Conservation (phyloP, 352 stramenopile species). For the Pythium scleroteichum region DNA sequence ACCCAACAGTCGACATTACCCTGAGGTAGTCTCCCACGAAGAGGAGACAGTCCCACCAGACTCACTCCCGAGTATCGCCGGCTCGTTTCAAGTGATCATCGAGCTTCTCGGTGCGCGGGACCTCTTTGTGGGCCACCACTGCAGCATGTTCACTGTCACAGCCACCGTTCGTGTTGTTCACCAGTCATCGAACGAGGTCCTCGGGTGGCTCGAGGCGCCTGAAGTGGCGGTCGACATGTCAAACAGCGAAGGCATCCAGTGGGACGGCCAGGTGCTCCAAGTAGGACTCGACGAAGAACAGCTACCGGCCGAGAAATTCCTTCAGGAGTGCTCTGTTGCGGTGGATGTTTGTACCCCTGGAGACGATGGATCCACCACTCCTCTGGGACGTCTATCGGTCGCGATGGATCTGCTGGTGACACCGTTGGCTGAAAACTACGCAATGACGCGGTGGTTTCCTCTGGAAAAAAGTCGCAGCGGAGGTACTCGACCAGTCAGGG, state of each 20-base stretch:
- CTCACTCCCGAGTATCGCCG: not conserved
- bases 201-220: conserved; percentile 9
- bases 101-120: conserved; percentile 25
- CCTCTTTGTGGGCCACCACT: not conserved
- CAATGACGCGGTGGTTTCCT: conserved; percentile 62
- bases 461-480: conserved; percentile 35
- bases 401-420: conserved; percentile 51
- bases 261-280: conserved; percentile 21
- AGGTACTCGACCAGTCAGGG: conserved; percentile 33
- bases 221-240: not conserved
- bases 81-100: conserved; percentile 18
- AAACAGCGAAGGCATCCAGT: conserved; percentile 10
- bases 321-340: not conserved
- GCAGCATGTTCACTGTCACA: not conserved
- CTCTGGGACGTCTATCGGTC: conserved; percentile 40
- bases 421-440: conserved; percentile 44
- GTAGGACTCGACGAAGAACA: conserved; percentile 4
- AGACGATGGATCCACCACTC: too few relatives aligned
- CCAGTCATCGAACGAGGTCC: not conserved
- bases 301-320: not conserved
- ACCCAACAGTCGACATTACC: too few relatives aligned
- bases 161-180: conserved; percentile 10
- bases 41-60: too few relatives aligned
- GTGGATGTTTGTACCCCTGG: not conserved
- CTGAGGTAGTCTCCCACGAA: too few relatives aligned